A percentile compares a stretch with the other conserved stretches of the same genome.
These are phyloP conservation scores for Baorangia bicolor DNA, from an alignment of 768 basidiomycete species.

Conservation along the genomic window DNA sequence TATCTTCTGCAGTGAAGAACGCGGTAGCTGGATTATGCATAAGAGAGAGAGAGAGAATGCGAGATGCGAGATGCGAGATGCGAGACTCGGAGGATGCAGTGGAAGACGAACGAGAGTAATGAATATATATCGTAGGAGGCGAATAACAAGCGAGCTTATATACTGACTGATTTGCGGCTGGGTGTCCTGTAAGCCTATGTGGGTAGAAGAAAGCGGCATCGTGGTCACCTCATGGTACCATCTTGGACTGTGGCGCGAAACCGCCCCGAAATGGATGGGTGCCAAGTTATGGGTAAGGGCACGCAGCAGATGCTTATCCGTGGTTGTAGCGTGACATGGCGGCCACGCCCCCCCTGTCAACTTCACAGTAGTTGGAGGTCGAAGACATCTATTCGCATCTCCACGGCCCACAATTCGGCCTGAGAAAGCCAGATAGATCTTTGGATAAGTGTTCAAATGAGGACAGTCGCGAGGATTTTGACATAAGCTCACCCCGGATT, in stretches of 20 bases:
- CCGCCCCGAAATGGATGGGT: conserved; percentile 30
- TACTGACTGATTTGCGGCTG: conserved; percentile 30
- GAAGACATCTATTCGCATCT: conserved; percentile 27
- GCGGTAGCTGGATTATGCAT: conserved; percentile 33
- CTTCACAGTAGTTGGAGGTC: conserved; percentile 18
- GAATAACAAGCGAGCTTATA: conserved; percentile 28
- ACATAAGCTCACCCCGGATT: conserved; percentile 24
- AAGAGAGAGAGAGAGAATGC: conserved; percentile 5
- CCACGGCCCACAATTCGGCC: conserved; percentile 24
- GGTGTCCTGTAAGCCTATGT: conserved; percentile 21
- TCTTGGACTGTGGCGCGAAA: conserved; percentile 31
- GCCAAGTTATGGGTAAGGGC: conserved; percentile 29
- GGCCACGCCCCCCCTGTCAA: conserved; percentile 18
- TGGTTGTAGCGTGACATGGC: conserved; percentile 12
- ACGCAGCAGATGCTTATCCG: conserved; percentile 21
- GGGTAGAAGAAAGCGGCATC: conserved; percentile 34
- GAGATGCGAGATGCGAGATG: too few species aligned
- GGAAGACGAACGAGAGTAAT: conserved; percentile 19
- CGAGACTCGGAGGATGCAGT: conserved; percentile 3
- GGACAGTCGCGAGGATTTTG: conserved; percentile 15
- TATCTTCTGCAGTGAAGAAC: conserved; percentile 38
- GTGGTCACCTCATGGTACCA: conserved; percentile 35
- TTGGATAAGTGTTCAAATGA: conserved; percentile 11
- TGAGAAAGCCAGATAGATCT: conserved; percentile 26
- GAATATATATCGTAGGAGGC: conserved; percentile 15